Base-by-base conservation (phyloP, 1,139 yeast species). In the Hyphopichia buzzinii region DNA sequence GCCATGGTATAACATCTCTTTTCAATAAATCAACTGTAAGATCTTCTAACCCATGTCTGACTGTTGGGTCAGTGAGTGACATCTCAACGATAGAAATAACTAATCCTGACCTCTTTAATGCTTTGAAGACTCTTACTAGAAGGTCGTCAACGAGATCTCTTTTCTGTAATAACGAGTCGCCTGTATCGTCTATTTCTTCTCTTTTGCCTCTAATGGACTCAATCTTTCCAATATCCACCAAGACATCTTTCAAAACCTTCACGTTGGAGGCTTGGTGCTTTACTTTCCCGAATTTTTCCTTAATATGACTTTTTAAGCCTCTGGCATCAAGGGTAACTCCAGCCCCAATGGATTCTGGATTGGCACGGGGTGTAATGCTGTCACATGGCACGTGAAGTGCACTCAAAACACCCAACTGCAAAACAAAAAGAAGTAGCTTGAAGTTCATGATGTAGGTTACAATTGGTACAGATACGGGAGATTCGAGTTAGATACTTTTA, bases 1-100 rank as follows among this genome's bases (percentile, higher is more conserved):
- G 49, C 48, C 56, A 64, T 1, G 70, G 68, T 41, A 63, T 62
- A 4, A 57, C 67, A 24, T 55, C 57, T 1, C 62, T 57, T 36
- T 55, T 46, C 25, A 64, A 39, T 30, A 63, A 48, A 13, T 58
- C 55, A 30, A 59, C 48, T 5, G 62, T 49, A 12, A 61, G 40
- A 19, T 57, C 54, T 22, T 52, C 50, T 16, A 63, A 36, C 11
- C 54, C 53, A 2, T 45, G 50, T 37, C 70, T 49, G 6, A 58
- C 57, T 21, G 54, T 46, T 17, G 57, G 62, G 40, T 64, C 68
- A 12, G 64, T 57, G 32, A 63, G 52, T 6, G 66, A 49, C 47
- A 51, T 48, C 38, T 46, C 50, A 17, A 64, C 46, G 28, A 61
- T 51, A 8, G 56, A 49, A 38, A 56, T 55, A 27, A 63, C 50